phyloP scores from a whole-genome alignment of 805 yeast genomes.

The Candida coquimbonensis region DNA sequence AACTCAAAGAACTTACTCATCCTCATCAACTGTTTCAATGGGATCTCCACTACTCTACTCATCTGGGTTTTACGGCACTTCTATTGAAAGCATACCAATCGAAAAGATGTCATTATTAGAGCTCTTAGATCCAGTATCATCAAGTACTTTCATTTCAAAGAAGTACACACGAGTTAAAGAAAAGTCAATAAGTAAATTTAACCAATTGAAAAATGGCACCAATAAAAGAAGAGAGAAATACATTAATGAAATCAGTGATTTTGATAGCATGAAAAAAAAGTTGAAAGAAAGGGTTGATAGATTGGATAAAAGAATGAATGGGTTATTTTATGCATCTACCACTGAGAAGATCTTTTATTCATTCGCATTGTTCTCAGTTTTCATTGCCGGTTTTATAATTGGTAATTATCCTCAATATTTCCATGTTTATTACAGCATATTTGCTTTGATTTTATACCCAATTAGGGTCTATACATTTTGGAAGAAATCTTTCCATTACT shows the following conservation, averaged over 20 bases:
- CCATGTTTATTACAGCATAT: constrained; percentile 64
- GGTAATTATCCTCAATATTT: constrained; percentile 74
- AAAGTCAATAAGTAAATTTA: constrained; percentile 14
- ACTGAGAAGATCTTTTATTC: constrained; percentile 82
- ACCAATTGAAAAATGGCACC: constrained; percentile 17
- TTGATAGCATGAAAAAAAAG: constrained; percentile 21
- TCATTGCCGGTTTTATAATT: constrained; percentile 65
- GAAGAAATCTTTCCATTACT: constrained; percentile 75
- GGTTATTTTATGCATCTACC: constrained; percentile 35
- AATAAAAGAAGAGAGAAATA: constrained; percentile 14
- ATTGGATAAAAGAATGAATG: constrained; percentile 31
- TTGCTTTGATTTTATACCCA: constrained; percentile 67
- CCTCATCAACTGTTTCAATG: constrained; percentile 17
- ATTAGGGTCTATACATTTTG: constrained; percentile 77
- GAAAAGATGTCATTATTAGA: constrained; percentile 24
- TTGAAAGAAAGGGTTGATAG: constrained; percentile 27
- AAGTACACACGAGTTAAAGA: constrained; percentile 21
- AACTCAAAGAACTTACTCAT: constrained; percentile 13
- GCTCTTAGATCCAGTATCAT: constrained; percentile 24
- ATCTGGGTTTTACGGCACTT: constrained; percentile 10
- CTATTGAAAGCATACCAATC: constrained; percentile 17
- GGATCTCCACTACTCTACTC: constrained; percentile 21
- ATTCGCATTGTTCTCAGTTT: constrained; percentile 57
- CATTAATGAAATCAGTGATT: constrained; percentile 16
- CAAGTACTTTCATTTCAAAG: constrained; percentile 17